phyloP scores from a whole-genome alignment of 2,329 filamentous ascomycete species.

The Phaeosphaeriaceae sp. region DNA sequence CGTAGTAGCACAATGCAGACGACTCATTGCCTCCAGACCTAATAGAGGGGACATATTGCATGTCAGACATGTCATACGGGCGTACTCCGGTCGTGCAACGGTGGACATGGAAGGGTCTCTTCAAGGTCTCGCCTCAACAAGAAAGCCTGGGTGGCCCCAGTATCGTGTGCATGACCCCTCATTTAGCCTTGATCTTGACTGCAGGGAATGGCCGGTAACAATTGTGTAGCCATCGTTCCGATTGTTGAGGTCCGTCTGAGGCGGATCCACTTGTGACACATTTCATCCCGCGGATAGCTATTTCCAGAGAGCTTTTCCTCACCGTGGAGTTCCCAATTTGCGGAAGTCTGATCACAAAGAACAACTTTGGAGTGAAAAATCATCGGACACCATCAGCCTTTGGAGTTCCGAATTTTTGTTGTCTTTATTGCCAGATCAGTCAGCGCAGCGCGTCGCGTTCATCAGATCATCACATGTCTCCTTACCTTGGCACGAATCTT shows the following conservation, averaged over 20 bases:
- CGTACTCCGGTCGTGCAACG: not conserved
- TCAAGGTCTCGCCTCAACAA: not conserved
- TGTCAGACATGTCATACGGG: not conserved
- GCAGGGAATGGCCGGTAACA: constrained; percentile 5
- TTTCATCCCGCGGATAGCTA: constrained; percentile 17
- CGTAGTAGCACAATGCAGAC: not conserved
- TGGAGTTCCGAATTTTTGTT: no score
- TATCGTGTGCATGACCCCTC: constrained; percentile 3
- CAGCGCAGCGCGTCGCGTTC: not conserved
- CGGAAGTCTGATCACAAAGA: not conserved
- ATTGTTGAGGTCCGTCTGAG: constrained; percentile 1
- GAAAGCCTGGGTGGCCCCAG: not conserved
- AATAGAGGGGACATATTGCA: not conserved
- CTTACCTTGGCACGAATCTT: no score
- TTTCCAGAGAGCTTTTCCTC: not conserved
- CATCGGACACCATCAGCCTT: no score
- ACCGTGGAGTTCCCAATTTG: not conserved
- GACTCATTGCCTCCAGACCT: not conserved
- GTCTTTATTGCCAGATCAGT: not conserved
- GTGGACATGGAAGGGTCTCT: not conserved
- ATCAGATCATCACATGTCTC: not conserved
- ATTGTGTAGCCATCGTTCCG: constrained; percentile 3
- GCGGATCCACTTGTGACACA: constrained; percentile 22
- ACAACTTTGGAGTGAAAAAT: no score
- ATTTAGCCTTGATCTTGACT: constrained; percentile 1